A percentile compares a stretch with the other conserved stretches of the same genome.
Evolutionary conservation across 2,329 filamentous ascomycete genomes (phyloP).

Genomic region (Dactylellina parvicollis): DNA sequence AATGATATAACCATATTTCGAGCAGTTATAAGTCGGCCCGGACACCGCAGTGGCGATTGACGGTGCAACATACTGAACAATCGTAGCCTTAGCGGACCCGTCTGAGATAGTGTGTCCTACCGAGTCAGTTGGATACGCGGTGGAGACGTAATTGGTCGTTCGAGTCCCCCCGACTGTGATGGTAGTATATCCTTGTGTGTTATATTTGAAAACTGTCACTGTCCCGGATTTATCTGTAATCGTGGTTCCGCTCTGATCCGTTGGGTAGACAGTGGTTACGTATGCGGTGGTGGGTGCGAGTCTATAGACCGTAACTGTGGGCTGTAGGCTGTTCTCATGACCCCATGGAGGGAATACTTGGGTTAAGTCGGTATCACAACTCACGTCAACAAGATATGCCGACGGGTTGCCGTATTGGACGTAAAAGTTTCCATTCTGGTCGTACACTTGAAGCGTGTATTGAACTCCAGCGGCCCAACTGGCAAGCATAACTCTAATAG

Average conservation of each 20-base stretch:
- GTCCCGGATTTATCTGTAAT: not conserved
- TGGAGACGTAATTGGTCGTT: not conserved
- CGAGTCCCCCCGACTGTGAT: conserved; percentile 2
- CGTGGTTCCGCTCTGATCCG: not conserved
- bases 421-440: conserved; percentile 9
- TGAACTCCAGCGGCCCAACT: not conserved
- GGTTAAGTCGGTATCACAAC: not conserved
- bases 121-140: not conserved
- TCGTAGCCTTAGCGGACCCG: conserved; percentile 5
- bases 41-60: not conserved
- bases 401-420: conserved; percentile 1
- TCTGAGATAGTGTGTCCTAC: not conserved
- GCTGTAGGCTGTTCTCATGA: not conserved
- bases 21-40: not conserved
- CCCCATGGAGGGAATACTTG: not conserved
- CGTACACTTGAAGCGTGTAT: not conserved
- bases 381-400: not conserved
- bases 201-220: conserved; percentile 4
- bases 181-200: not conserved
- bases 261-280: not conserved
- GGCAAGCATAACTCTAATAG: conserved; percentile 5
- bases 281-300: not conserved
- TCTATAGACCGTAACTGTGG: conserved; percentile 6
- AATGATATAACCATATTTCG: not conserved
- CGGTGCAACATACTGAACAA: conserved; percentile 1